phyloP scores from a whole-genome alignment of 1,284 basidiomycete species.

The Pyrrhoderma lamaoense region DNA sequence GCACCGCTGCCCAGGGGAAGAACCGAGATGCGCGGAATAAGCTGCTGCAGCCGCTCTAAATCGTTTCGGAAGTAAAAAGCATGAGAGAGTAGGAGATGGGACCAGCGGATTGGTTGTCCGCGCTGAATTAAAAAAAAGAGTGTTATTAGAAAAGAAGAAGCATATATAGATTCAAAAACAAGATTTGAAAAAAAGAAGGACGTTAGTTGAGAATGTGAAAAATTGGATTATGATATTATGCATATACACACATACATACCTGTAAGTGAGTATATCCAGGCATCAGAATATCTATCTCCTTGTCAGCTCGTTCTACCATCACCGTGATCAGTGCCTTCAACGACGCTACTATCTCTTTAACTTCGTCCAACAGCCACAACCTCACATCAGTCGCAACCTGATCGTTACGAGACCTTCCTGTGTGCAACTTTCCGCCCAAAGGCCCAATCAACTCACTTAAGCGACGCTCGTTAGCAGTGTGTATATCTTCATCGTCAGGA shows the following conservation, averaged over 20 bases:
- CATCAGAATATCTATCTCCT: conserved; percentile 85
- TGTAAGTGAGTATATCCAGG: conserved; percentile 98
- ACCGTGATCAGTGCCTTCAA: conserved; percentile 79
- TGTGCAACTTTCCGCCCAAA: conserved; percentile 90
- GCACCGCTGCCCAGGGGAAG: conserved; percentile 93
- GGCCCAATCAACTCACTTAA: conserved; percentile 90
- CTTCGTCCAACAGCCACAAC: conserved; percentile 86
- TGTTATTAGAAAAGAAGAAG: too few relatives aligned
- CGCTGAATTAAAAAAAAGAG: conserved; percentile 50
- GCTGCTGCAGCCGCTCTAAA: conserved; percentile 78
- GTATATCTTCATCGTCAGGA: conserved; percentile 92
- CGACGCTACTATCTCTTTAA: conserved; percentile 61
- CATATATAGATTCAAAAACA: neutral
- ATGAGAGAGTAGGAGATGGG: conserved; percentile 92
- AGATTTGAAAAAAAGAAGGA: neutral
- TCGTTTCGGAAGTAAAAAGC: conserved; percentile 88
- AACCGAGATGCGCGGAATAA: conserved; percentile 84
- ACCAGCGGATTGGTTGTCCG: conserved; percentile 98
- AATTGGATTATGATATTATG: neutral
- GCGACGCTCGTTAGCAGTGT: conserved; percentile 97
- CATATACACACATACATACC: conserved; percentile 36
- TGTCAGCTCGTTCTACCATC: conserved; percentile 85
- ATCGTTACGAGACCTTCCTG: conserved; percentile 93
- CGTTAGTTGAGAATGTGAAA: neutral
- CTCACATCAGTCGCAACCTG: conserved; percentile 98